Evolutionary conservation across 306 rosid genomes (phyloP).

Genomic region (Prunus mume): DNA sequence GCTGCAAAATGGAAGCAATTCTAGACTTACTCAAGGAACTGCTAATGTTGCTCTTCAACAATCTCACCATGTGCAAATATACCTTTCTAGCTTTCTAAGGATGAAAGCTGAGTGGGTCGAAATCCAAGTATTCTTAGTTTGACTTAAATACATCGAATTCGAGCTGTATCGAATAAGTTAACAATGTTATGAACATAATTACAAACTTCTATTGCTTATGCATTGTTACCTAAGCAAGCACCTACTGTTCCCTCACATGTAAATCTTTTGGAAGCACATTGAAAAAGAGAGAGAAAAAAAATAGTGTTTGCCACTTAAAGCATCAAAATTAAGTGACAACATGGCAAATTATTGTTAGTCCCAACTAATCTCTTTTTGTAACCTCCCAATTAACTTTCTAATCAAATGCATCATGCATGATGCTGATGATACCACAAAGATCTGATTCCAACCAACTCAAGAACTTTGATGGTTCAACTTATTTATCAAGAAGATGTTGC

Average conservation of each 20-base stretch:
- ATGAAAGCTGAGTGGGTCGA: not conserved
- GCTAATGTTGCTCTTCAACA: not conserved
- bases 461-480: not conserved
- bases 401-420: constrained; percentile 4
- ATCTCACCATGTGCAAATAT: not conserved
- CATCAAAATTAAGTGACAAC: not conserved
- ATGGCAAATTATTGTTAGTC: constrained; percentile 3
- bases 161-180: not conserved
- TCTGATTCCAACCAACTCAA: constrained; percentile 25
- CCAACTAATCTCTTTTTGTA: constrained; percentile 1
- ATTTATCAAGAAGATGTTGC: not conserved
- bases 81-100: not conserved
- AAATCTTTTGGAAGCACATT: not conserved
- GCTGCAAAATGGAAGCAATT: not conserved
- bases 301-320: not conserved
- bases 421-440: not conserved
- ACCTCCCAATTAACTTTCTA: not conserved
- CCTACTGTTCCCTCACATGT: constrained; percentile 1
- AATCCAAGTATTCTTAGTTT: not conserved
- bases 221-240: not conserved
- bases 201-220: not conserved
- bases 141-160: not conserved
- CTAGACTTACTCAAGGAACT: not conserved
- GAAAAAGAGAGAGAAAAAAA: not conserved
- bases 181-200: not conserved